These are phyloP conservation scores for Acanthochlamys bracteata DNA, from an alignment of 106 monocot species.

Conservation along the genomic window DNA sequence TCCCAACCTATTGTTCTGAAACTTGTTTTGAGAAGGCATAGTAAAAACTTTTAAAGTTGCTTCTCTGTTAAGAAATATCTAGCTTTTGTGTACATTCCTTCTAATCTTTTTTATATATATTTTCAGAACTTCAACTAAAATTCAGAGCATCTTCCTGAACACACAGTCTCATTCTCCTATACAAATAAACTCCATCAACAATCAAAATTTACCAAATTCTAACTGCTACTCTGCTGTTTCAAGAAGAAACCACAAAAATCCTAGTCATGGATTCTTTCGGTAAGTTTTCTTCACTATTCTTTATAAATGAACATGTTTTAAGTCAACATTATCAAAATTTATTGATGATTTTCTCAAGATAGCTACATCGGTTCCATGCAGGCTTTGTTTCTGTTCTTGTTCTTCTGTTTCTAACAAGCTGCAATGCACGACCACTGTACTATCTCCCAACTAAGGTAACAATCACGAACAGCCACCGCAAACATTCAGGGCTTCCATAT, in stretches of 20 bases:
- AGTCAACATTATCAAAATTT: no score
- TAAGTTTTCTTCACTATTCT: background rate
- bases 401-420: background rate
- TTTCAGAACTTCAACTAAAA: background rate
- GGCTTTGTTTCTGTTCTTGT: background rate
- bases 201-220: no score
- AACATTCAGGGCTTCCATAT: slow-evolving; percentile 1
- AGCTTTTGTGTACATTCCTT: no score
- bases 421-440: background rate
- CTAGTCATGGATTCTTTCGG: background rate
- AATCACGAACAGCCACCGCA: background rate
- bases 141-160: background rate
- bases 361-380: background rate
- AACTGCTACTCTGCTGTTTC: no score
- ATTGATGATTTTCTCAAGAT: background rate
- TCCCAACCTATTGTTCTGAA: no score
- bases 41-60: no score
- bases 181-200: background rate
- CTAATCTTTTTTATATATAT: background rate
- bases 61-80: no score
- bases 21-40: no score
- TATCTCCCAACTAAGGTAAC: background rate
- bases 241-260: background rate
- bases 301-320: no score
- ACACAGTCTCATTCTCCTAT: background rate